Percentiles rank a stretch among this genome's conserved stretches.
phyloP scores from a whole-genome alignment of 2,329 filamentous ascomycete species.

The Phoma sp. region DNA sequence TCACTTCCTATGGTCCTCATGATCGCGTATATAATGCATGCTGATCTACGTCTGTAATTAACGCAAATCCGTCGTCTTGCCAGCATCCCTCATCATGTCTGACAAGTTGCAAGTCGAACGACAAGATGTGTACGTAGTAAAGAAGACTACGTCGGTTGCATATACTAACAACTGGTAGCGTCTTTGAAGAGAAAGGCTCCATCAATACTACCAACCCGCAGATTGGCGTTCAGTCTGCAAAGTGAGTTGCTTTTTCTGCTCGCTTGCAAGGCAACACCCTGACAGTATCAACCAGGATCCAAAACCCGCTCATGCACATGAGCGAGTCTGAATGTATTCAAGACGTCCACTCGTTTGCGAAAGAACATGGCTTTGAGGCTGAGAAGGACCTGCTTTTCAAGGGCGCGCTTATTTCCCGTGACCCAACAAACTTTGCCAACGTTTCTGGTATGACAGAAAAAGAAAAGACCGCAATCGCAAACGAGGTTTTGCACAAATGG shows the following conservation, averaged over 20 bases:
- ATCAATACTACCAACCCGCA: conserved; percentile 12
- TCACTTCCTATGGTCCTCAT: conserved; percentile 2
- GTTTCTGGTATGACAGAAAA: conserved; percentile 25
- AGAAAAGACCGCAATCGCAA: conserved; percentile 23
- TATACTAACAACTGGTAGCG: conserved; percentile 8
- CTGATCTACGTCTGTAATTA: background rate
- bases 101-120: conserved; percentile 18
- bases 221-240: conserved; percentile 10
- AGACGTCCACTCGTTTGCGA: conserved; percentile 60
- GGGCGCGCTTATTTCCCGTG: conserved; percentile 57
- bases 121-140: conserved; percentile 20
- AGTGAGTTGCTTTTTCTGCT: conserved; percentile 1
- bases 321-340: conserved; percentile 51
- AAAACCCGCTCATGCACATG: conserved; percentile 29
- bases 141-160: background rate
- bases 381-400: conserved; percentile 55
- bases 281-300: conserved; percentile 13
- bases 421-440: conserved; percentile 21
- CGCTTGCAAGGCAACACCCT: too few relatives aligned
- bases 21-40: conserved; percentile 1
- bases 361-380: conserved; percentile 53
- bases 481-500: conserved; percentile 61
- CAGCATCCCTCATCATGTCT: conserved; percentile 11
- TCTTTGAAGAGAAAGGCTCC: conserved; percentile 14
- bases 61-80: background rate